Evolutionary conservation across 2,329 filamentous ascomycete genomes (phyloP).

Genomic region (Chrysoporthe deuterocubensis): DNA sequence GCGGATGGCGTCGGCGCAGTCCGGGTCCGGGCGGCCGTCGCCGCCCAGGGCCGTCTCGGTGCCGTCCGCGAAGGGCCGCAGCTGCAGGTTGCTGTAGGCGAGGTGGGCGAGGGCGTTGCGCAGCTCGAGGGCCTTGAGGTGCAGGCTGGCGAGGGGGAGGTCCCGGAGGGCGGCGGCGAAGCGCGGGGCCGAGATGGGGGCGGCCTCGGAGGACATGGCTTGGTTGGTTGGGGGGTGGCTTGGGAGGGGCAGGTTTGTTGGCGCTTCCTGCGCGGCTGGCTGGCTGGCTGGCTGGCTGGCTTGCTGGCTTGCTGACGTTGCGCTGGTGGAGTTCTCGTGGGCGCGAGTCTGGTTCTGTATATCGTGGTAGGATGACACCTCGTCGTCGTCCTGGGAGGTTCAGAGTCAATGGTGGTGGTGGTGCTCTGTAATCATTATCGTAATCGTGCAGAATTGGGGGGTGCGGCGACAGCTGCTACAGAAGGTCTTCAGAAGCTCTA

Average conservation of each 20-base stretch:
- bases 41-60: constrained; percentile 39
- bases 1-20: constrained; percentile 73
- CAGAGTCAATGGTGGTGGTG: neutral
- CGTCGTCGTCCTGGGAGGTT: neutral
- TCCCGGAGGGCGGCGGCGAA: constrained; percentile 71
- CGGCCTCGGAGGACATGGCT: constrained; percentile 60
- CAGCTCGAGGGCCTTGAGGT: constrained; percentile 76
- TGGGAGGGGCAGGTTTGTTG: neutral
- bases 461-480: neutral
- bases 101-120: constrained; percentile 76
- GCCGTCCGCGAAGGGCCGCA: constrained; percentile 68
- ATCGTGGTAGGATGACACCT: no score
- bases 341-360: no score
- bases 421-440: neutral
- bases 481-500: neutral
- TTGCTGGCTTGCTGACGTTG: no score
- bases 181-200: constrained; percentile 63
- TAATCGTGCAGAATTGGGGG: no score
- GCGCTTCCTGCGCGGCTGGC: neutral
- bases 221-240: constrained; percentile 3
- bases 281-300: neutral
- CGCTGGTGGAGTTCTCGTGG: no score
- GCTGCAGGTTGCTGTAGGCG: constrained; percentile 73
- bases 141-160: constrained; percentile 68
- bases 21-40: constrained; percentile 57